Percentiles rank a stretch among this genome's conserved stretches.
Evolutionary conservation across 2,329 filamentous ascomycete genomes (phyloP).

Genomic region (Zarea fungicola): DNA sequence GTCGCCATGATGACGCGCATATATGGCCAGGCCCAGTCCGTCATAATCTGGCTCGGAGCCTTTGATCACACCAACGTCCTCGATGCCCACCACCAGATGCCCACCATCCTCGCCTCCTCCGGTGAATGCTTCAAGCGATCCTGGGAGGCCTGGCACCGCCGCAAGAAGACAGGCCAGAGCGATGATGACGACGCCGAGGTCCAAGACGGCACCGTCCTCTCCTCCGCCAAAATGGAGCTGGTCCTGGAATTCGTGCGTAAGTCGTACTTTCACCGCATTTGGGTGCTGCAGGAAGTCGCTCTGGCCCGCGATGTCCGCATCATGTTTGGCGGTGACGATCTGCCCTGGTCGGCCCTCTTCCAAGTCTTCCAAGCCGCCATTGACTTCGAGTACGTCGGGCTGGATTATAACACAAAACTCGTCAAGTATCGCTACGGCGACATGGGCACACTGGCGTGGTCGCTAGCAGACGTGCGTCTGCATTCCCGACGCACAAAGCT

Average conservation of each 20-base stretch:
- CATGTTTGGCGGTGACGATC: constrained; percentile 15
- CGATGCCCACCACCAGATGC: constrained; percentile 2
- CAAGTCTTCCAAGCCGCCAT: constrained; percentile 9
- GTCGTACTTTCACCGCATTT: constrained; percentile 18
- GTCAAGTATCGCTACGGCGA: constrained; percentile 11
- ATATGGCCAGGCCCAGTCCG: constrained; percentile 11
- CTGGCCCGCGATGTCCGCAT: constrained; percentile 13
- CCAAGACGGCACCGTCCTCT: background rate
- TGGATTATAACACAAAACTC: constrained; percentile 3
- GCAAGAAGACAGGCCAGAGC: background rate
- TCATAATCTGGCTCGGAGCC: constrained; percentile 14
- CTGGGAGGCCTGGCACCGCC: constrained; percentile 11
- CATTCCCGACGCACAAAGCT: constrained; percentile 7
- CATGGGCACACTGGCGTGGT: constrained; percentile 12
- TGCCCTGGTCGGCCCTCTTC: constrained; percentile 1
- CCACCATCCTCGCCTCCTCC: constrained; percentile 3
- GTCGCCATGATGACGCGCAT: constrained; percentile 17
- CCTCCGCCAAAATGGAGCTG: background rate
- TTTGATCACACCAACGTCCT: background rate
- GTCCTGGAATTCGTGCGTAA: constrained; percentile 7
- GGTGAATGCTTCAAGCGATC: constrained; percentile 8
- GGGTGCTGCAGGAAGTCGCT: constrained; percentile 18
- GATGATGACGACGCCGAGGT: constrained; percentile 10
- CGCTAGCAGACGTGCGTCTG: background rate
- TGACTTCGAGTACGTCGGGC: constrained; percentile 8